Conservation (phyloP, 257 asterid genomes). For the Gentiana macrophylla region DNA sequence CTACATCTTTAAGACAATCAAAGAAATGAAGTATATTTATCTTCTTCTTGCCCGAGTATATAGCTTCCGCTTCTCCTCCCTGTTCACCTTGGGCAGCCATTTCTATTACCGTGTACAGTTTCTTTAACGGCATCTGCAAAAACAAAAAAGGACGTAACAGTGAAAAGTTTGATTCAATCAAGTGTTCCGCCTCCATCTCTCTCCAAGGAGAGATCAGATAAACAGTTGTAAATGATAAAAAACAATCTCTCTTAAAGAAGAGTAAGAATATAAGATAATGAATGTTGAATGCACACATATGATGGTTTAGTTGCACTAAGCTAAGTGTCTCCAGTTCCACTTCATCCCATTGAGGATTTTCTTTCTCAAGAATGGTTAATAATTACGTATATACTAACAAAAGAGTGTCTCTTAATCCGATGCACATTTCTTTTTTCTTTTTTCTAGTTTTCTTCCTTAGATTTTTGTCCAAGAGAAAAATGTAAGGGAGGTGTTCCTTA, state of each 20-base stretch:
- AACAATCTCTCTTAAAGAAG: too few species aligned
- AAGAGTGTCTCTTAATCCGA: neutral
- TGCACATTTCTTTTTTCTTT: neutral
- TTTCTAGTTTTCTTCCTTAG: neutral
- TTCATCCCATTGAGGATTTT: too few species aligned
- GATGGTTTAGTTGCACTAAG: too few species aligned
- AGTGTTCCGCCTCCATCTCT: too few species aligned
- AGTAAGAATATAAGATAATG: too few species aligned
- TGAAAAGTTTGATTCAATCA: neutral
- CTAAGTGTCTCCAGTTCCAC: too few species aligned
- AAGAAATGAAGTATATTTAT: slow-evolving; percentile 62
- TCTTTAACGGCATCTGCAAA: slow-evolving; percentile 80
- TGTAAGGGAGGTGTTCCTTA: slow-evolving; percentile 22
- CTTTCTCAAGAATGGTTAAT: too few species aligned
- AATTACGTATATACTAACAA: neutral
- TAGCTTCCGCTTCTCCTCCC: slow-evolving; percentile 81
- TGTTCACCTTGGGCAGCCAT: slow-evolving; percentile 96
- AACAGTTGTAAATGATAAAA: too few species aligned
- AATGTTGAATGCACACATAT: too few species aligned
- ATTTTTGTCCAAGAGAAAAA: too few species aligned
- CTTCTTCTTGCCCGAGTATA: slow-evolving; percentile 71
- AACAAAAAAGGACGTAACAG: slow-evolving; percentile 8
- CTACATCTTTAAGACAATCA: slow-evolving; percentile 72
- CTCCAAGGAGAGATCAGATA: too few species aligned
- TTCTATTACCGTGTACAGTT: slow-evolving; percentile 80